These are phyloP conservation scores for Globisporangium radiosum DNA, from an alignment of 352 stramenopile genomes.

Conservation along the genomic window DNA sequence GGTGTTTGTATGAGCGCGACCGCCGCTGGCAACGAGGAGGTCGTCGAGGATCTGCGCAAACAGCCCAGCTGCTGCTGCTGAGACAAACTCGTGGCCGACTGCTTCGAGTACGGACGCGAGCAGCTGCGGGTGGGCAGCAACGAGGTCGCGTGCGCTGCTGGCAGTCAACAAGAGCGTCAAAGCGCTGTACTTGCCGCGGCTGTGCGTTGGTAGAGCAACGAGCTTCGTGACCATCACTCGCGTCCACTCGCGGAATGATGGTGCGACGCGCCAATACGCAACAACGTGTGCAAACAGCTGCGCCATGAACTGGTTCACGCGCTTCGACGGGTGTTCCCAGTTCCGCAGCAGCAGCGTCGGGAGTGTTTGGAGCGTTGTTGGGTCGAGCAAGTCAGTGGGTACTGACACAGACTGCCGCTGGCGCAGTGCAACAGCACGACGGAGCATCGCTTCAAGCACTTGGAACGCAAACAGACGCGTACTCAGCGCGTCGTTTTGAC, in stretches of 20 bases:
- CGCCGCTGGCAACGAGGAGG: slow-evolving; percentile 17
- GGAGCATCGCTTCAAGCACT: slow-evolving; percentile 69
- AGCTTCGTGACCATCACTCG: slow-evolving; percentile 33
- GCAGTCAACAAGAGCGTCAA: slow-evolving; percentile 46
- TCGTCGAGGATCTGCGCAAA: slow-evolving; percentile 70
- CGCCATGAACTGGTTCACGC: slow-evolving; percentile 84
- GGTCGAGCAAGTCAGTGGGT: slow-evolving; percentile 8
- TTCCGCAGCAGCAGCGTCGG: slow-evolving; percentile 64
- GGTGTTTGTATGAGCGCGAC: slow-evolving; percentile 4
- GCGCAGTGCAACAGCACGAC: slow-evolving; percentile 43
- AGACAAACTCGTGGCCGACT: slow-evolving; percentile 68
- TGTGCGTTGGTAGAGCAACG: slow-evolving; percentile 49
- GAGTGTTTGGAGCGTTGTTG: slow-evolving; percentile 36
- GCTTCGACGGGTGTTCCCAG: slow-evolving; percentile 82
- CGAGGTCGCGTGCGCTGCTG: slow-evolving; percentile 34
- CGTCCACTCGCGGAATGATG: slow-evolving; percentile 44
- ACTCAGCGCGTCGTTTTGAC: slow-evolving; percentile 51
- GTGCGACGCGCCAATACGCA: slow-evolving; percentile 32
- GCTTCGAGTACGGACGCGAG: slow-evolving; percentile 52
- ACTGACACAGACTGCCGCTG: slow-evolving; percentile 21
- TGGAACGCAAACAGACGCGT: slow-evolving; percentile 78
- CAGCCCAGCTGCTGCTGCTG: slow-evolving; percentile 53
- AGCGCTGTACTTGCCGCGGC: slow-evolving; percentile 64
- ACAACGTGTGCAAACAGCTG: slow-evolving; percentile 74
- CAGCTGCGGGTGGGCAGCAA: slow-evolving; percentile 37